Evolutionary conservation across 768 basidiomycete genomes (phyloP).

Genomic region (Psilocybe cyanescens): DNA sequence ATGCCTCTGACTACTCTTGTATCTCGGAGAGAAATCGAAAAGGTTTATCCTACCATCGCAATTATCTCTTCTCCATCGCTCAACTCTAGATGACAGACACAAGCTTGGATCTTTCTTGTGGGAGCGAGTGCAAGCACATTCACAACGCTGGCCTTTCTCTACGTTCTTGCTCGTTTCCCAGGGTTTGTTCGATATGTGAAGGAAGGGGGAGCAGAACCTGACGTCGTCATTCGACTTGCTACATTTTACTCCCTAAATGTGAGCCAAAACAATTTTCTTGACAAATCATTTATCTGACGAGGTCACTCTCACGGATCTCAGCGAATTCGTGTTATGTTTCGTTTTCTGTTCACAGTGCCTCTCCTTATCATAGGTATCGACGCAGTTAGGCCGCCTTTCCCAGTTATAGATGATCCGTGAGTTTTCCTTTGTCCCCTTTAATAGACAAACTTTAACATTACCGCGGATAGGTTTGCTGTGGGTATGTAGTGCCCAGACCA

Average conservation of each 20-base stretch:
- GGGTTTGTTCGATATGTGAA: slow-evolving; percentile 72
- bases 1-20: slow-evolving; percentile 74
- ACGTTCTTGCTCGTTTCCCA: slow-evolving; percentile 74
- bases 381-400: slow-evolving; percentile 53
- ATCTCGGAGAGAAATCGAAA: slow-evolving; percentile 59
- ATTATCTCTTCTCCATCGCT: background rate
- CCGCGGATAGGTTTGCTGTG: slow-evolving; percentile 54
- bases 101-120: slow-evolving; percentile 76
- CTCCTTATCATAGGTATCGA: slow-evolving; percentile 71
- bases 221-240: slow-evolving; percentile 71
- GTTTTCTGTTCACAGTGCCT: slow-evolving; percentile 75
- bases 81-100: slow-evolving; percentile 45
- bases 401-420: slow-evolving; percentile 58
- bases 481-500: slow-evolving; percentile 41
- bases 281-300: slow-evolving; percentile 5
- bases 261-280: slow-evolving; percentile 27
- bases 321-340: slow-evolving; percentile 74
- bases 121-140: slow-evolving; percentile 68
- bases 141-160: slow-evolving; percentile 73
- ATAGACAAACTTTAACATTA: slow-evolving; percentile 1
- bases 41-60: slow-evolving; percentile 38
- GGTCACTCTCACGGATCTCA: slow-evolving; percentile 27
- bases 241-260: slow-evolving; percentile 85
- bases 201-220: slow-evolving; percentile 72
- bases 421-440: slow-evolving; percentile 29